Evolutionary conservation across 805 yeast genomes (phyloP), one percentile per base, ranked within the genome.

Genomic region (Wickerhamiella spandovensis): DNA sequence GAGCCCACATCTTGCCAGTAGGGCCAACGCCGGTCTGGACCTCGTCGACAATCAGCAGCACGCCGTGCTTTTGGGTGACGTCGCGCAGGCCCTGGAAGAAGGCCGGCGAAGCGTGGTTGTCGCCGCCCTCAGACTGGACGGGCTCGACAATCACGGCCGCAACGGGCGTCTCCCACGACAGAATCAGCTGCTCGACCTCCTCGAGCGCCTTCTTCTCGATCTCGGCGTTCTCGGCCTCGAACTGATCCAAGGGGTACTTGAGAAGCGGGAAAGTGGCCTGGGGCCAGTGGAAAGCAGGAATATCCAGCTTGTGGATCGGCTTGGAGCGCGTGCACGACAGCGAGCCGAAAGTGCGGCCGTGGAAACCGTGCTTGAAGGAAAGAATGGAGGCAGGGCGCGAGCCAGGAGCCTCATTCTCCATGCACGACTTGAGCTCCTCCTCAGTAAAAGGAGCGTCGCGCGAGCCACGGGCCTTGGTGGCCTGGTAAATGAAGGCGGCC

Each of bases 211-310:
- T 76, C 54, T 73, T 78, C 69, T 89, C 97, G 70, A 88, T 96
- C 47, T 72, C 66, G 46, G 72, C 70, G 76, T 89, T 89, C 57
- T 70, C 79, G 46, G 72, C 79, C 42, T 63, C 78, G 64, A 79
- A 63, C 48, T 77, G 74, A 50, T 79, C 89, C 62, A 88, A 75
- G 52, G 97, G 97, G 67, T 87, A 89, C 67, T 81, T 72, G 68
- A 86, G 81, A 48, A 75, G 60, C 56, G 97, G 97, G 73, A 81
- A 89, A 55, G 86, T 87, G 51, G 96, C 96, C 67, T 84, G 88
- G 64, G 97, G 97, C 97, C 97, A 89, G 63, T 85, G 78, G 73
- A 89, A 89, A 6, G 95, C 80, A 54, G 97, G 97, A 70, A 90
- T 64, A 52, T 72, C 74, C 67, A 89, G 72, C 72, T 90, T 89